phyloP scores from a whole-genome alignment of 2,329 filamentous ascomycete genomes.

The Tolypocladium cylindrosporum region DNA sequence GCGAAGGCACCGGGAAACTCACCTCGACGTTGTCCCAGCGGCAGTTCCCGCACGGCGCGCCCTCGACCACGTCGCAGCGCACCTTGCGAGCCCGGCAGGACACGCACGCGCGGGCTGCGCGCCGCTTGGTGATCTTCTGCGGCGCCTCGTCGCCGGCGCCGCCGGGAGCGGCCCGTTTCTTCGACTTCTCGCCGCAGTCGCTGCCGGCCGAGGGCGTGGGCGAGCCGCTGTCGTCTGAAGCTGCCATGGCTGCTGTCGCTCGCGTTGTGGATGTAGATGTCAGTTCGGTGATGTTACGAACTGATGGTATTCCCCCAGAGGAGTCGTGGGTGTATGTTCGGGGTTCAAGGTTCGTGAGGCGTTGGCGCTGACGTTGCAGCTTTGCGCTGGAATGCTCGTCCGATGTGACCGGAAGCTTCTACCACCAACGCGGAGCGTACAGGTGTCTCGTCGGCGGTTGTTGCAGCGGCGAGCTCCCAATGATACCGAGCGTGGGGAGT shows the following conservation, averaged over 20 bases:
- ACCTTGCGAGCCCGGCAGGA: conserved; percentile 86
- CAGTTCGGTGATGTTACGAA: background rate
- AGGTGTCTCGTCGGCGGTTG: background rate
- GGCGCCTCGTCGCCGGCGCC: conserved; percentile 16
- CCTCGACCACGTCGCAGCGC: conserved; percentile 86
- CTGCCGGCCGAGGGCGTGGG: conserved; percentile 15
- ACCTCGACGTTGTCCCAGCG: conserved; percentile 65
- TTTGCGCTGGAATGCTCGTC: background rate
- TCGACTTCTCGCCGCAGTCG: conserved; percentile 16
- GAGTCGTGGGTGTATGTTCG: background rate
- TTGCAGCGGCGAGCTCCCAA: background rate
- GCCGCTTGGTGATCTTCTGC: conserved; percentile 56
- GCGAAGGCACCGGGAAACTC: conserved; percentile 5
- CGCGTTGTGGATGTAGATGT: background rate
- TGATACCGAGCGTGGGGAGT: conserved; percentile 1
- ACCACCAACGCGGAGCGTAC: background rate
- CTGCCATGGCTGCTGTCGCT: conserved; percentile 8
- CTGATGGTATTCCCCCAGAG: background rate
- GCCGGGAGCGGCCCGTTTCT: conserved; percentile 21
- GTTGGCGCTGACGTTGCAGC: background rate
- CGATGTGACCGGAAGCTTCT: background rate
- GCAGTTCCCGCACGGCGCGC: conserved; percentile 80
- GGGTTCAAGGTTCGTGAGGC: background rate
- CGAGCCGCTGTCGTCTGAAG: conserved; percentile 15
- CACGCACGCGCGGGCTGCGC: conserved; percentile 85